Evolutionary conservation across 305 asterid genomes (phyloP).

Genomic region (Vinca major): DNA sequence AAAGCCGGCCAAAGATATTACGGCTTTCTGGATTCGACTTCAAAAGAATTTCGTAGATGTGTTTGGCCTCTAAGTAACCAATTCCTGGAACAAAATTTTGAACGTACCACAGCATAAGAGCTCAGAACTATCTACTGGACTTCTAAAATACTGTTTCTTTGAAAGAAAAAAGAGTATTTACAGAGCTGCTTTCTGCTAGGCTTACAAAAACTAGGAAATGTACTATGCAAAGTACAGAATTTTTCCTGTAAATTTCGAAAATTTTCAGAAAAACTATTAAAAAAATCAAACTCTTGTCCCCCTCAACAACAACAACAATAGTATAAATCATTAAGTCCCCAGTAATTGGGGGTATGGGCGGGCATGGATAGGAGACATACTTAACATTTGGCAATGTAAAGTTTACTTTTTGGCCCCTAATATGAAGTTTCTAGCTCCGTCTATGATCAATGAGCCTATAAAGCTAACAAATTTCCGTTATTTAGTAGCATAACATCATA

Average conservation of each 20-base stretch:
- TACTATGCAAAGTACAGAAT: not conserved
- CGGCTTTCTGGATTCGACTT: constrained; percentile 86
- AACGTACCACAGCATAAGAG: constrained; percentile 2
- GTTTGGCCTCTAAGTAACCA: constrained; percentile 72
- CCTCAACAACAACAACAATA: too few relatives aligned
- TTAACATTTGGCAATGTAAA: too few relatives aligned
- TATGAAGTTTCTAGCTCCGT: too few relatives aligned
- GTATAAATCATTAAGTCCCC: too few relatives aligned
- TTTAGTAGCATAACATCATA: not conserved
- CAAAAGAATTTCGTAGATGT: constrained; percentile 65
- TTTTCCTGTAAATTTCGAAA: not conserved
- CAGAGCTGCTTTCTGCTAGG: not conserved
- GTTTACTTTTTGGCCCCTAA: too few relatives aligned
- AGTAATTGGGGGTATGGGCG: too few relatives aligned
- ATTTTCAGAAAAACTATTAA: too few relatives aligned
- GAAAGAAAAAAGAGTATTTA: not conserved
- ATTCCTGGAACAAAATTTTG: constrained; percentile 49
- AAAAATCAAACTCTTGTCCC: too few relatives aligned
- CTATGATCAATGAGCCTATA: not conserved
- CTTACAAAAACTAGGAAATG: too few relatives aligned
- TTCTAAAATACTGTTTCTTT: not conserved
- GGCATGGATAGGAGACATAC: too few relatives aligned
- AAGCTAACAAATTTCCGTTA: not conserved
- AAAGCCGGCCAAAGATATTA: constrained; percentile 93
- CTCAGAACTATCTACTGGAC: not conserved